Percentiles rank a stretch among this genome's conserved stretches.
phyloP scores from a whole-genome alignment of 306 rosid species.

The Potentilla sterilis region DNA sequence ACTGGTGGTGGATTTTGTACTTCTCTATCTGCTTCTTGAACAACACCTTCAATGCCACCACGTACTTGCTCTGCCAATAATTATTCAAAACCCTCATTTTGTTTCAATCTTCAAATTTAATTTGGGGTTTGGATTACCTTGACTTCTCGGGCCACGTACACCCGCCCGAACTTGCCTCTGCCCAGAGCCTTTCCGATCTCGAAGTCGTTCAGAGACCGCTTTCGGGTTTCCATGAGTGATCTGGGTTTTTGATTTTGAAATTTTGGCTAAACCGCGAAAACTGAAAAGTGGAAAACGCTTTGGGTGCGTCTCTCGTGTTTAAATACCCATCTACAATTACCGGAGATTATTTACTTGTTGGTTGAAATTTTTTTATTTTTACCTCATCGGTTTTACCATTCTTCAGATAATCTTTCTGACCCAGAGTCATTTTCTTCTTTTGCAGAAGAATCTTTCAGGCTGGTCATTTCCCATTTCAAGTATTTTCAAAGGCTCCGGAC shows the following conservation, averaged over 20 bases:
- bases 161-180: conserved; percentile 82
- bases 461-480: background rate
- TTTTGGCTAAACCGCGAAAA: too few relatives aligned
- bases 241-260: too few relatives aligned
- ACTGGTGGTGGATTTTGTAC: conserved; percentile 64
- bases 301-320: conserved; percentile 10
- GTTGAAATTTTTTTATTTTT: background rate
- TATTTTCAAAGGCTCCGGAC: background rate
- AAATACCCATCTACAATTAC: background rate
- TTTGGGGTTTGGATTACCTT: conserved; percentile 33
- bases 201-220: conserved; percentile 68
- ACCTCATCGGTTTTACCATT: background rate
- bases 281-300: too few relatives aligned
- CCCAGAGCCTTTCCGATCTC: conserved; percentile 91
- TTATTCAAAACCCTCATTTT: background rate
- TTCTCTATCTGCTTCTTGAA: conserved; percentile 72
- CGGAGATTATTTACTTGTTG: background rate
- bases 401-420: too few relatives aligned
- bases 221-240: conserved; percentile 12
- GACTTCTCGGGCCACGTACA: conserved; percentile 72
- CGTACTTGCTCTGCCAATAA: conserved; percentile 53
- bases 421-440: too few relatives aligned
- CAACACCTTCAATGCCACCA: conserved; percentile 78
- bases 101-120: background rate
- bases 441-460: background rate